A percentile compares a stretch with the other conserved stretches of the same genome.
These are phyloP conservation scores for Puccinia horiana DNA, from an alignment of 1,284 basidiomycete species.

Conservation along the genomic window DNA sequence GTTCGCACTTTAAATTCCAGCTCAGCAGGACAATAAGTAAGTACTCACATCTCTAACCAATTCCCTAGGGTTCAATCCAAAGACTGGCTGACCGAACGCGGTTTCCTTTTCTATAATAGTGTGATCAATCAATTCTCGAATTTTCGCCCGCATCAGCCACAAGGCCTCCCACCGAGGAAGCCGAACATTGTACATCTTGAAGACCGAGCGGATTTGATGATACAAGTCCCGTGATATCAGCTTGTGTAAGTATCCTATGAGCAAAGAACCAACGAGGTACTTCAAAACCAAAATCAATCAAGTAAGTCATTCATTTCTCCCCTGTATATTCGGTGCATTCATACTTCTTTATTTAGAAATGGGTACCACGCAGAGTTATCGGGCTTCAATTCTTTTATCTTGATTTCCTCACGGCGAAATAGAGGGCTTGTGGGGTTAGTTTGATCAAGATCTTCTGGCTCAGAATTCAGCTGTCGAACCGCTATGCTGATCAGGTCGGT, in stretches of 20 bases:
- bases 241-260: conserved; percentile 18
- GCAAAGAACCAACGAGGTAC: neutral
- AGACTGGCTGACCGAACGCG: neutral
- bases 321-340: neutral
- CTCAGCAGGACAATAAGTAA: neutral
- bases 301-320: neutral
- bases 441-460: neutral
- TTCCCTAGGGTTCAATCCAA: neutral
- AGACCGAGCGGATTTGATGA: neutral
- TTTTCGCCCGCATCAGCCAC: neutral
- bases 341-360: conserved; percentile 8
- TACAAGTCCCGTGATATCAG: neutral
- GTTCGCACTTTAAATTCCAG: too few relatives aligned
- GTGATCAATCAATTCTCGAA: neutral
- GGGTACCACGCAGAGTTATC: conserved; percentile 8
- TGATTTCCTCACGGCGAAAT: neutral
- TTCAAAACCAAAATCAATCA: neutral
- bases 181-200: neutral
- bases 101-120: neutral
- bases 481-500: neutral
- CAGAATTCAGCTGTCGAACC: neutral
- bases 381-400: neutral
- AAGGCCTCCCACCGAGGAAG: conserved; percentile 12
- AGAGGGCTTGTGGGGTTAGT: neutral
- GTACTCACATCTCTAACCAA: neutral